Conservation (phyloP, 2,329 filamentous ascomycete genomes). For the Xylariales sp. region DNA sequence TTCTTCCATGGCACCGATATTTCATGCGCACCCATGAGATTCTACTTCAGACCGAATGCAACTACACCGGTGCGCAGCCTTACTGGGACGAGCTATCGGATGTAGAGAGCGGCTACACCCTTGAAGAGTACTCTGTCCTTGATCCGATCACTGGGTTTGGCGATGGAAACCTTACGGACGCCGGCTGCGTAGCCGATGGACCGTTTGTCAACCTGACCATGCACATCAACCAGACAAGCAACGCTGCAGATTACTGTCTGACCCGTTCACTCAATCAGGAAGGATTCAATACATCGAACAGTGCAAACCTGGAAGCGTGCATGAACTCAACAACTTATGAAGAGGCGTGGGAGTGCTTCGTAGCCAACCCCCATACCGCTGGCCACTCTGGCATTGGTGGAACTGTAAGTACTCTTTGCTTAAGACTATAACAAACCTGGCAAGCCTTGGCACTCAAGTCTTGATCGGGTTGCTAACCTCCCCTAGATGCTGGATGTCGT, state of each 20-base stretch:
- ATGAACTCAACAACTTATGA: conserved; percentile 8
- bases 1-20: conserved; percentile 32
- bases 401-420: conserved; percentile 11
- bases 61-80: conserved; percentile 19
- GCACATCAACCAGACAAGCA: conserved; percentile 21
- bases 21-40: conserved; percentile 27
- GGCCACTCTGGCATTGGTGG: conserved; percentile 18
- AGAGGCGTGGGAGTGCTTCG: conserved; percentile 15
- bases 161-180: conserved; percentile 19
- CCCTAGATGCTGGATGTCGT: conserved; percentile 26
- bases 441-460: conserved; percentile 4
- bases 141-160: conserved; percentile 27
- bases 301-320: conserved; percentile 14
- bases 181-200: conserved; percentile 29
- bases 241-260: conserved; percentile 18
- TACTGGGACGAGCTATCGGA: conserved; percentile 33
- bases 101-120: conserved; percentile 14
- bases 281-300: conserved; percentile 9
- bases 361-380: conserved; percentile 15
- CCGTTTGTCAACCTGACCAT: conserved; percentile 29
- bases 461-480: no score
- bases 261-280: conserved; percentile 18
- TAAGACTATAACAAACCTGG: background rate
- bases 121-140: conserved; percentile 24
- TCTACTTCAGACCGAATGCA: conserved; percentile 27